Conservation (phyloP, 106 monocot species). For the Dioscorea alata region DNA sequence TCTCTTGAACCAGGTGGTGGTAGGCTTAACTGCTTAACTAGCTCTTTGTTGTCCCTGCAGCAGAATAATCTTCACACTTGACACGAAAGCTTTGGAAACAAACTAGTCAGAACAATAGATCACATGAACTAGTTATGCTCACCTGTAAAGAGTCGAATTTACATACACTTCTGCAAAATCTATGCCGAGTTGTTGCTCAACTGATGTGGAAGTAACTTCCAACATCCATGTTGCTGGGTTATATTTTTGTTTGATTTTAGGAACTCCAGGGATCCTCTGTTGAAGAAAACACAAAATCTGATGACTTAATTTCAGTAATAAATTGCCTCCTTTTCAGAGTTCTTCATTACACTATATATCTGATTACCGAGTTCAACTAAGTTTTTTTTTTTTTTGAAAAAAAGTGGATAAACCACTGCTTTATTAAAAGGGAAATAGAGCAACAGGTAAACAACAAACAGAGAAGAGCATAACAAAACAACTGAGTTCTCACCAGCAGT, state of each 20-base stretch:
- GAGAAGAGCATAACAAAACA: no score
- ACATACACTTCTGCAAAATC: slow-evolving; percentile 57
- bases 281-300: neutral
- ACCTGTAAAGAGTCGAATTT: slow-evolving; percentile 43
- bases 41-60: slow-evolving; percentile 45
- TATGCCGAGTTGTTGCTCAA: slow-evolving; percentile 48
- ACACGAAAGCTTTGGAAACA: neutral
- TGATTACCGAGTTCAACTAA: no score
- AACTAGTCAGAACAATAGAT: no score
- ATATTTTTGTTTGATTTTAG: slow-evolving; percentile 58
- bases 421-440: no score
- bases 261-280: slow-evolving; percentile 62
- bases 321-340: slow-evolving; percentile 30
- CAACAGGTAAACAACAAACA: no score
- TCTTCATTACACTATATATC: neutral
- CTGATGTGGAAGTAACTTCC: slow-evolving; percentile 58
- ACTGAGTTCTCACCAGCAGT: no score
- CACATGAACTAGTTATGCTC: neutral
- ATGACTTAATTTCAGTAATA: slow-evolving; percentile 3
- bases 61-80: neutral
- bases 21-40: slow-evolving; percentile 36
- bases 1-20: slow-evolving; percentile 48
- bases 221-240: slow-evolving; percentile 93
- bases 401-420: no score
- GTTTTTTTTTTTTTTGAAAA: no score